Percentiles rank a stretch among this genome's conserved stretches.
Evolutionary conservation across 176 grass and related monocot genomes (phyloP).

Genomic region (Phoenix roebelenii): DNA sequence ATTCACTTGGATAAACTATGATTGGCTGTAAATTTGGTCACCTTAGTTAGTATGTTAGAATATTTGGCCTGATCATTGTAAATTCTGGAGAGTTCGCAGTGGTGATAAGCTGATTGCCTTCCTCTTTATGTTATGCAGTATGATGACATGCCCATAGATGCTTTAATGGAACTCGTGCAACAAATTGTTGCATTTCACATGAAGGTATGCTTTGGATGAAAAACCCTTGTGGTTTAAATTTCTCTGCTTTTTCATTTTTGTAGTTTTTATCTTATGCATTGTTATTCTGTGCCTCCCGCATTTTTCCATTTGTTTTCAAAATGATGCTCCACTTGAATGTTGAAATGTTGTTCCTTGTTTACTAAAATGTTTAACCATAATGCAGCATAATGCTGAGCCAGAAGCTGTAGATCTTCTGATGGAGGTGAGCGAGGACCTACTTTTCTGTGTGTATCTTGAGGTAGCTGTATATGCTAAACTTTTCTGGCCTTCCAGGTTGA

Average conservation of each 20-base stretch:
- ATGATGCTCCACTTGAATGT: no score
- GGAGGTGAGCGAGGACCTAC: slow-evolving; percentile 44
- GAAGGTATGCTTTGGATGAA: slow-evolving; percentile 50
- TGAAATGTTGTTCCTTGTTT: no score
- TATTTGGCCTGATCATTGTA: no score
- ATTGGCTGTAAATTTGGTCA: no score
- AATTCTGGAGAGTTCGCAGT: no score
- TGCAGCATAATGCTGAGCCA: slow-evolving; percentile 93
- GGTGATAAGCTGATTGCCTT: background rate
- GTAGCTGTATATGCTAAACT: background rate
- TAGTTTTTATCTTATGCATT: background rate
- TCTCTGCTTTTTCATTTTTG: background rate
- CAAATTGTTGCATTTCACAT: slow-evolving; percentile 99
- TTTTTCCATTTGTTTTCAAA: background rate
- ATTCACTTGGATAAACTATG: no score
- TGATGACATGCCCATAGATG: slow-evolving; percentile 79
- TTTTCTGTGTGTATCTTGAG: slow-evolving; percentile 1
- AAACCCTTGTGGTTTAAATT: background rate
- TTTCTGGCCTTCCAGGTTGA: slow-evolving; percentile 57
- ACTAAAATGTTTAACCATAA: background rate
- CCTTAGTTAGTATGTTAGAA: no score
- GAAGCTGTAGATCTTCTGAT: slow-evolving; percentile 98
- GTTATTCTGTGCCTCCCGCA: background rate
- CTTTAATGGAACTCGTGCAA: slow-evolving; percentile 93
- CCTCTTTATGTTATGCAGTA: slow-evolving; percentile 38